Evolutionary conservation across 2,329 filamentous ascomycete genomes (phyloP).

Genomic region (Neonectria ditissima): DNA sequence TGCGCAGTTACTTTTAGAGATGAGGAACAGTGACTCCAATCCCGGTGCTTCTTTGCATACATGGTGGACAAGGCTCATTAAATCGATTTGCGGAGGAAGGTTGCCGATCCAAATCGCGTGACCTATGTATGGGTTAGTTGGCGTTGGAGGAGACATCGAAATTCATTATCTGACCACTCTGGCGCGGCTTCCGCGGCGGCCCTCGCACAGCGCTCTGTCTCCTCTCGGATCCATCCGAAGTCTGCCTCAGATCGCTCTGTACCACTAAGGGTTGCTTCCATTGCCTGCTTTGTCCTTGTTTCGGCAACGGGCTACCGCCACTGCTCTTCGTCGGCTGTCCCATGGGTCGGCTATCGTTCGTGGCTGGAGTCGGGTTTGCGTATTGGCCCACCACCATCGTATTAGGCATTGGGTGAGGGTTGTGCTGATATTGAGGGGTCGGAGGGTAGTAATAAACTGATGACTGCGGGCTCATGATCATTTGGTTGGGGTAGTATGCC

Average conservation of each 20-base stretch:
- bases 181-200: constrained; percentile 59
- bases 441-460: constrained; percentile 60
- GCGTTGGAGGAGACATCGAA: constrained; percentile 18
- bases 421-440: constrained; percentile 52
- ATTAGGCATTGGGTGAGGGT: constrained; percentile 46
- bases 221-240: constrained; percentile 36
- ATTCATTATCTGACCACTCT: constrained; percentile 65
- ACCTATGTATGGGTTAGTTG: constrained; percentile 57
- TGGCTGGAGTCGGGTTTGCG: constrained; percentile 39
- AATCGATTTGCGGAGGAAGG: constrained; percentile 82
- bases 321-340: constrained; percentile 30
- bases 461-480: constrained; percentile 57
- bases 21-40: constrained; percentile 91
- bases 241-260: constrained; percentile 33
- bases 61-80: constrained; percentile 89
- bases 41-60: constrained; percentile 84
- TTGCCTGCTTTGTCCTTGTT: constrained; percentile 41
- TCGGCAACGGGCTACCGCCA: constrained; percentile 23
- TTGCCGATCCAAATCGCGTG: constrained; percentile 98
- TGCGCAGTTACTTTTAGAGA: constrained; percentile 96
- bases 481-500: constrained; percentile 58
- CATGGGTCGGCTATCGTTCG: constrained; percentile 43
- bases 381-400: constrained; percentile 54
- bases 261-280: constrained; percentile 26
- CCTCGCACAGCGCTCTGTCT: constrained; percentile 48